Conservation (phyloP, 164 flowering plant species). For the Santalum album region DNA sequence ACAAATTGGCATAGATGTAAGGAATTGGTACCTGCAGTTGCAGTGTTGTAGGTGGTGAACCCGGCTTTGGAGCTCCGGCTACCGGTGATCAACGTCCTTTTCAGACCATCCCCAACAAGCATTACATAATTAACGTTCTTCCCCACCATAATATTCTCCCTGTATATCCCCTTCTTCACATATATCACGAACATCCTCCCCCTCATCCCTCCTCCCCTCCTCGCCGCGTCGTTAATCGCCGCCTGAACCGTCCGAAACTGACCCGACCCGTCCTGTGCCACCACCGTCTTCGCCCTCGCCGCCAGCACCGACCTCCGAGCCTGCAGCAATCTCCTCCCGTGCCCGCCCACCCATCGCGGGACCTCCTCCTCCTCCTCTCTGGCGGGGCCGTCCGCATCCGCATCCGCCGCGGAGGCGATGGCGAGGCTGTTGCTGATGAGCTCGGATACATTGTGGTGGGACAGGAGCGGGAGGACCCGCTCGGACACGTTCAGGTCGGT, state of each 20-base stretch:
- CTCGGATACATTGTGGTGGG: too few species aligned
- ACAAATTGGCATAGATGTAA: too few species aligned
- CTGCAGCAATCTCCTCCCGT: slow-evolving; percentile 40
- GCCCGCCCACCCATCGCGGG: slow-evolving; percentile 30
- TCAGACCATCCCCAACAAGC: slow-evolving; percentile 51
- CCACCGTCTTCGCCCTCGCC: slow-evolving; percentile 31
- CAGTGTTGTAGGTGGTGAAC: slow-evolving; percentile 39
- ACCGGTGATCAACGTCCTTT: slow-evolving; percentile 45
- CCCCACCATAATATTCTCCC: slow-evolving; percentile 42
- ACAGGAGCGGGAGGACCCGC: too few species aligned
- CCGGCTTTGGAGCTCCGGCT: slow-evolving; percentile 45
- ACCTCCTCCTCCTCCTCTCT: background rate
- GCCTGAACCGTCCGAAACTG: slow-evolving; percentile 33
- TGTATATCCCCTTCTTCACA: slow-evolving; percentile 52
- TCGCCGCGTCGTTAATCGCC: slow-evolving; percentile 48
- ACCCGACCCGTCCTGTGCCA: slow-evolving; percentile 71
- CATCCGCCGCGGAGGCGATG: too few species aligned
- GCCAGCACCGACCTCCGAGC: slow-evolving; percentile 14
- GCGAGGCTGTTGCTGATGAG: too few species aligned
- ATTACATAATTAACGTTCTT: slow-evolving; percentile 31
- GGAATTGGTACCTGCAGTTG: slow-evolving; percentile 33
- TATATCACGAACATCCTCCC: slow-evolving; percentile 46
- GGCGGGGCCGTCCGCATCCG: background rate
- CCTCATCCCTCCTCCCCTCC: slow-evolving; percentile 22
- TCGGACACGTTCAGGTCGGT: too few species aligned